These are phyloP conservation scores for Parathielavia appendiculata DNA, from an alignment of 495 filamentous ascomycete genomes.

Conservation along the genomic window DNA sequence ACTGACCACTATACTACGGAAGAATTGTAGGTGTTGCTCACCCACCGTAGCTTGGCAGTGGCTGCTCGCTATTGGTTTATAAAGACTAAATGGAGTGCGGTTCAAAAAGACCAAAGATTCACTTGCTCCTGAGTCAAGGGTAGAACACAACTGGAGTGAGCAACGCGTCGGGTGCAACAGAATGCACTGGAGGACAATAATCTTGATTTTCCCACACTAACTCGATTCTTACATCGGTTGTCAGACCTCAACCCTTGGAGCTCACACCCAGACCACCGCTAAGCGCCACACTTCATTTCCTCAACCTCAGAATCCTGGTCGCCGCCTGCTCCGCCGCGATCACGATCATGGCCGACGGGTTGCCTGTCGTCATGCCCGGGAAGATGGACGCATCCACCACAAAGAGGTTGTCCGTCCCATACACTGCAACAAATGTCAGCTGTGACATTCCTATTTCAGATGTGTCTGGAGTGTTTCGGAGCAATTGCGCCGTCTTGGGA, in stretches of 20 bases:
- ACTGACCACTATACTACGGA: slow-evolving; percentile 21
- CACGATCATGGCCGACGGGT: slow-evolving; percentile 58
- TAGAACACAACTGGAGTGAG: not conserved
- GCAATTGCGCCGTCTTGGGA: too few relatives aligned
- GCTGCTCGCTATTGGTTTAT: not conserved
- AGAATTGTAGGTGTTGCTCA: slow-evolving; percentile 7
- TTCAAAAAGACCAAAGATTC: not conserved
- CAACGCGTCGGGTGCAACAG: not conserved
- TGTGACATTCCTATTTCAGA: too few relatives aligned
- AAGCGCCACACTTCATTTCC: not conserved
- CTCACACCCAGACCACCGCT: not conserved
- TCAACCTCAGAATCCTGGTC: slow-evolving; percentile 28
- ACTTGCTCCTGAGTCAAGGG: not conserved
- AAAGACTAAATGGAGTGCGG: not conserved
- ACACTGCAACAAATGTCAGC: slow-evolving; percentile 32
- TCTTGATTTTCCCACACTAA: not conserved
- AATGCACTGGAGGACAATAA: not conserved
- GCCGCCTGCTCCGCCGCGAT: slow-evolving; percentile 54
- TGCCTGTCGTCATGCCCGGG: slow-evolving; percentile 56
- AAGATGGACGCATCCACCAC: slow-evolving; percentile 62
- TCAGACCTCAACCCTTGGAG: not conserved
- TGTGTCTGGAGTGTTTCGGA: too few relatives aligned
- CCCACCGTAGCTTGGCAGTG: slow-evolving; percentile 7
- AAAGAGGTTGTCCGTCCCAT: slow-evolving; percentile 66
- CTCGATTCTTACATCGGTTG: not conserved